Percentiles rank a stretch among this genome's conserved stretches.
These are phyloP conservation scores for Stephanodiscus minutulus DNA, from an alignment of 108 stramenopile species.

Conservation along the genomic window DNA sequence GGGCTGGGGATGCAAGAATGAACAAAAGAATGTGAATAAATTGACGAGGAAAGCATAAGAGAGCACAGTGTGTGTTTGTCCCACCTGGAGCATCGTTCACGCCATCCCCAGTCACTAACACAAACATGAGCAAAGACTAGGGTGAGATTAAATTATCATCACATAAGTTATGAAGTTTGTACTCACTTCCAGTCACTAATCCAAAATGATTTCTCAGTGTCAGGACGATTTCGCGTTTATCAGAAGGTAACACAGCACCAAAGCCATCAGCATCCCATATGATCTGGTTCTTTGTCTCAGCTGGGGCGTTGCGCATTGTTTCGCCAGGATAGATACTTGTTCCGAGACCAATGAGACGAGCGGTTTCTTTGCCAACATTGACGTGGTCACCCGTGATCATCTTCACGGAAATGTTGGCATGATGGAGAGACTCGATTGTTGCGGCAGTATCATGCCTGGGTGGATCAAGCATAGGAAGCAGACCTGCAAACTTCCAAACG, in stretches of 20 bases:
- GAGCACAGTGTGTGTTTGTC: too few species aligned
- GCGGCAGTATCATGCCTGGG: slow-evolving; percentile 77
- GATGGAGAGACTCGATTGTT: slow-evolving; percentile 69
- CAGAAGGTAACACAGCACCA: slow-evolving; percentile 76
- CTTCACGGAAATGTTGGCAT: slow-evolving; percentile 78
- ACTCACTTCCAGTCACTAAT: slow-evolving; percentile 64
- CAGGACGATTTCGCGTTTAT: slow-evolving; percentile 73
- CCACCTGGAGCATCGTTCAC: slow-evolving; percentile 77
- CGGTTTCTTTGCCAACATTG: slow-evolving; percentile 66
- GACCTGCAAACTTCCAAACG: slow-evolving; percentile 74
- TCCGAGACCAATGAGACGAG: slow-evolving; percentile 68
- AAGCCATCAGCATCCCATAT: slow-evolving; percentile 79
- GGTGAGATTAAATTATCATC: too few species aligned
- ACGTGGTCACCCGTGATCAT: slow-evolving; percentile 89
- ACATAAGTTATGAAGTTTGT: too few species aligned
- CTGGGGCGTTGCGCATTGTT: slow-evolving; percentile 35
- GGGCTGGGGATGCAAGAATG: slow-evolving; percentile 49
- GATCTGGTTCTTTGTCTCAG: slow-evolving; percentile 50
- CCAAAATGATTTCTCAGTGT: slow-evolving; percentile 68
- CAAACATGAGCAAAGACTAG: too few species aligned
- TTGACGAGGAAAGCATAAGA: too few species aligned
- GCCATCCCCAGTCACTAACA: slow-evolving; percentile 83
- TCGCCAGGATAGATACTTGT: slow-evolving; percentile 55
- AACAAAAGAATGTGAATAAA: too few species aligned
- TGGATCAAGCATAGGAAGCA: slow-evolving; percentile 85